Evolutionary conservation across 176 grass and related monocot genomes (phyloP), one percentile per base, ranked within the genome.

Genomic region (Typha latifolia): DNA sequence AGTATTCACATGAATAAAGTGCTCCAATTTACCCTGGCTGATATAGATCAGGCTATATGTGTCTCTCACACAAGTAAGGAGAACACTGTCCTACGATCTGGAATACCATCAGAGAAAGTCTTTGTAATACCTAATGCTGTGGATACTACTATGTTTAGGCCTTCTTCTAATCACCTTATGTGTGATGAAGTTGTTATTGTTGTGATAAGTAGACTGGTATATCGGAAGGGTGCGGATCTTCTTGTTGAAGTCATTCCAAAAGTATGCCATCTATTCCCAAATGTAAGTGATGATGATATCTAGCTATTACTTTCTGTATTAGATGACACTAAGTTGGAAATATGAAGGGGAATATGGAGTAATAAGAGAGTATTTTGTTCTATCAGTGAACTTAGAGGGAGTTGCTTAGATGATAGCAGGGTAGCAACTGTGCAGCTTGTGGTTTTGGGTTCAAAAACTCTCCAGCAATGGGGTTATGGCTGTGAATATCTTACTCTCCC

Each of bases 1-100:
- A 91, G 87, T 68, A 96, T 96, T 83, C 92, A 88, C 82, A 96
- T 96, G 92, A 91, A 96, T 83, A 96, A 96, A 81, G 83, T 96
- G 47, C 85, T 96, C 66, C 91, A 96, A 77, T 96, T 96, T 78
- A 91, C 91, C 26, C 78, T 96, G 78, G 87, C 91, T 68, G 91
- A 96, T 85, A 85, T 91, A 80, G 82, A 87, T 67, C 87, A 88
- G 56, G 91, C 87, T 70, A 96, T 96, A 81, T 91, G 91, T 69
- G 91, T 96, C 32, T 91, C 87, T 27, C 91, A 96, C 72, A 96
- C 91, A 71, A 96, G 91, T 68, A 96, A 91, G 74, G 91, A 96
- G 71, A 96, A 96, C 69, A 96, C 91, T 65, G 91, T 96, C 23
- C 75, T 96, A 68, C 80, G 91, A 49, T 96, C 87, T 24, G 91